A percentile compares a stretch with the other conserved stretches of the same genome.
Evolutionary conservation across 1,284 basidiomycete genomes (phyloP).

Genomic region (Pseudomicrostroma phylloplanum): DNA sequence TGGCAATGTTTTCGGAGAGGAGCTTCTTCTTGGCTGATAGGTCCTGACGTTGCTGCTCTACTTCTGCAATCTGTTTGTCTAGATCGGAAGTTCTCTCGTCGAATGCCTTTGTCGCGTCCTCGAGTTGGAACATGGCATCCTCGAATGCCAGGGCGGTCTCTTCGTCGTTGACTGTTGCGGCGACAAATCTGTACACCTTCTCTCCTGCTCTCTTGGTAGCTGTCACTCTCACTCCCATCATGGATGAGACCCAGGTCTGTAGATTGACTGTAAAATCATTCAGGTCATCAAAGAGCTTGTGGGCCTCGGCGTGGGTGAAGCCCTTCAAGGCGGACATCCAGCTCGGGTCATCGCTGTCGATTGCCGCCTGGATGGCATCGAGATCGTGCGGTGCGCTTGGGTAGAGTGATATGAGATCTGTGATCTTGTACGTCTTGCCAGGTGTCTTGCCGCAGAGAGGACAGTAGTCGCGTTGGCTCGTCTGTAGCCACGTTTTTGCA

Average conservation of each 20-base stretch:
- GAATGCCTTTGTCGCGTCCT: no score
- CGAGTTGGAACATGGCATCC: no score
- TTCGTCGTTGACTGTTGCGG: no score
- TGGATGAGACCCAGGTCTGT: neutral
- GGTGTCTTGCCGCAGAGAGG: no score
- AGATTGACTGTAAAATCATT: neutral
- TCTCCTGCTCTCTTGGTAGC: neutral
- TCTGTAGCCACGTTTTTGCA: neutral
- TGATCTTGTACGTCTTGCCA: neutral
- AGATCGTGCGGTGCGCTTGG: neutral
- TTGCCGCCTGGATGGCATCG: neutral
- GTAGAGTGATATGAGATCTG: neutral
- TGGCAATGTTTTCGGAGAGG: no score
- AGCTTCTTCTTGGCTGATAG: no score
- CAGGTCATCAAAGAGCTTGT: neutral
- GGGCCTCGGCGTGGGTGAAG: neutral
- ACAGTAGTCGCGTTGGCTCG: no score
- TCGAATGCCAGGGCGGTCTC: no score
- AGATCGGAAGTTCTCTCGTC: no score
- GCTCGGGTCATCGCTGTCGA: neutral
- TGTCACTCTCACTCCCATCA: neutral
- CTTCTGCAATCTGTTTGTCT: no score
- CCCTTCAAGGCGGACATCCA: neutral
- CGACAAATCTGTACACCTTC: neutral
- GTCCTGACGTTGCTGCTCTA: no score